phyloP scores from a whole-genome alignment of 495 filamentous ascomycete genomes.

The Cercophora sp. region DNA sequence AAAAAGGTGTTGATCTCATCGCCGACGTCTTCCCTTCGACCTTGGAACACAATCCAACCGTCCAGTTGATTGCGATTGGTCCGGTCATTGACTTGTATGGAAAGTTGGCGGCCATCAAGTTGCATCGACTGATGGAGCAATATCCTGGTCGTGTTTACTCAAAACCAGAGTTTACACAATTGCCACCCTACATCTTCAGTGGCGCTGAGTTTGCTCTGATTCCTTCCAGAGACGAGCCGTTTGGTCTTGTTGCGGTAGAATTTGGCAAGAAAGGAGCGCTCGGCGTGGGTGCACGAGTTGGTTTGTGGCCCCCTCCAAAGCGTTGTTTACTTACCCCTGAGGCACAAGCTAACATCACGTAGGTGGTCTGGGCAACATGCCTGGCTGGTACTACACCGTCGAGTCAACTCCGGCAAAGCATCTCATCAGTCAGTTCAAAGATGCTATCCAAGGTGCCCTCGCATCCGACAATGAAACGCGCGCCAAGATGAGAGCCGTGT shows the following conservation, averaged over 20 bases:
- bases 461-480: constrained; percentile 52
- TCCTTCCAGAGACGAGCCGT: constrained; percentile 71
- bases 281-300: constrained; percentile 63
- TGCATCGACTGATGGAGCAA: constrained; percentile 64
- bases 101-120: constrained; percentile 68
- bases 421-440: constrained; percentile 64
- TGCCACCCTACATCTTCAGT: constrained; percentile 69
- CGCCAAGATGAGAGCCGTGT: constrained; percentile 65
- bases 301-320: constrained; percentile 38
- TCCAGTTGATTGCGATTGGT: constrained; percentile 65
- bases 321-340: not conserved
- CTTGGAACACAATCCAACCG: constrained; percentile 57
- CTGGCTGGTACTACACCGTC: constrained; percentile 64
- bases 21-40: constrained; percentile 68
- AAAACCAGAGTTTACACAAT: constrained; percentile 66
- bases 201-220: constrained; percentile 74
- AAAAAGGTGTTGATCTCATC: constrained; percentile 72
- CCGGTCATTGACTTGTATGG: constrained; percentile 73
- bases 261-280: constrained; percentile 74
- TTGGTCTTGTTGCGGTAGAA: constrained; percentile 71
- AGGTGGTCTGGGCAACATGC: constrained; percentile 67
- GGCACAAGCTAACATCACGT: too few relatives aligned
- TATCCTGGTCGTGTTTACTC: constrained; percentile 69
- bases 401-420: constrained; percentile 65
- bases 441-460: constrained; percentile 60